Base-by-base conservation (phyloP, 495 filamentous ascomycete genomes). In the Penicillium pulvis region DNA sequence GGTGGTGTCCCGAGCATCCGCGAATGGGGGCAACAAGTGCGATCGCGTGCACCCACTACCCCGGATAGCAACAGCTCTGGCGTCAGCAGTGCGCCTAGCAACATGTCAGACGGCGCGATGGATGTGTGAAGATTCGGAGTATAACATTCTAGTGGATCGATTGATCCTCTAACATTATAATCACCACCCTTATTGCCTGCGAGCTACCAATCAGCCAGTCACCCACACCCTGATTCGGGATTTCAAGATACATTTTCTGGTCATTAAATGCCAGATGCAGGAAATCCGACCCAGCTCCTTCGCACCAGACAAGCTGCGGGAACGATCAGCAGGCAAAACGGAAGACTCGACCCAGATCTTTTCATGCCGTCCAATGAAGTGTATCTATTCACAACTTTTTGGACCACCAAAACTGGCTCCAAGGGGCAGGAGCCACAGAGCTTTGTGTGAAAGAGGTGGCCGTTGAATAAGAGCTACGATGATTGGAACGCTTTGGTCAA, bases 1-100 rank as follows among this genome's bases (percentile, higher is more conserved):
- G 91, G 91, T 30, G 87, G 89, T 30, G 81, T 78, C 19, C 84
- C 82, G 31, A 89, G 80, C 62, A 79, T 95, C 28, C 74, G 78
- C 4, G 85, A 87, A 49, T 96, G 91, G 91, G 70, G 70, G 16
- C 62, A 58, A 12, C 75, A 78, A 51, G 57, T 75, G 30, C 70
- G 71, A 30, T 69, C 75, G 35, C 67, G 74, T 33, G 64, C 61
- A 7, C 61, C 68, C 0, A 63, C 72, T 51, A 63, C 65, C 41
- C 61, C 56, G 8, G 70, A 66, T 4, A 76, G 69, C 28, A 71
- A 77, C 36, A 73, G 71, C 6, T 80, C 77, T 2, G 74, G 67
- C 8, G 71, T 79, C 23, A 80, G 77, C 52, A 78, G 75, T 53
- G 73, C 68, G 4, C 77, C 77, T 9, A 78, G 75, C 48, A 73